Evolutionary conservation across 139 green algal species (phyloP).

Genomic region (Coelastrella sp.): DNA sequence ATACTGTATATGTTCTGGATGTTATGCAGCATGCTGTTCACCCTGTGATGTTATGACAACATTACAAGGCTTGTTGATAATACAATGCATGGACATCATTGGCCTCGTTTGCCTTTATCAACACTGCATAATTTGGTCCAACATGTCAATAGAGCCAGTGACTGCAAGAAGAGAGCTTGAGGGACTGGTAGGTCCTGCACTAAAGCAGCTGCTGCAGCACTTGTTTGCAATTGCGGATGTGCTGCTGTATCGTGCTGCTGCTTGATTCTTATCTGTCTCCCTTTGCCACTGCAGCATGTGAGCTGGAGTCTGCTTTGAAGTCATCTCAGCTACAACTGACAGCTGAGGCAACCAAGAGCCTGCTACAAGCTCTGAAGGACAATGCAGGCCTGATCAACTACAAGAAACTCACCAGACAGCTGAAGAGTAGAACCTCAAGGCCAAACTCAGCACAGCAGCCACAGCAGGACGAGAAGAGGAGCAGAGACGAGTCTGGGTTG

Average conservation of each 20-base stretch:
- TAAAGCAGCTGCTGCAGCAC: too few species aligned
- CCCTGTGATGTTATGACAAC: too few species aligned
- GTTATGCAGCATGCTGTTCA: too few species aligned
- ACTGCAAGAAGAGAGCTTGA: too few species aligned
- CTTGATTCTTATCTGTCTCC: background rate
- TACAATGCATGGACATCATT: too few species aligned
- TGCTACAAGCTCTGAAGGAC: constrained; percentile 20
- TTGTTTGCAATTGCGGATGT: background rate
- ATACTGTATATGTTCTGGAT: too few species aligned
- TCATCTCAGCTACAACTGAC: constrained; percentile 10
- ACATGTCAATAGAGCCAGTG: too few species aligned
- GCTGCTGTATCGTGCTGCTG: too few species aligned
- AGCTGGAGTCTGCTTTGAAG: constrained; percentile 3
- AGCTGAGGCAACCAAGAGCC: background rate
- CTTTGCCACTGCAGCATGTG: background rate
- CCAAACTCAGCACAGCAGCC: constrained; percentile 15
- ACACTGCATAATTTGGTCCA: too few species aligned
- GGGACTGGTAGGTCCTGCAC: too few species aligned
- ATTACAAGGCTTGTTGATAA: too few species aligned
- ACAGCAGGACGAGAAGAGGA: constrained; percentile 2
- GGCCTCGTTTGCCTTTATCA: too few species aligned
- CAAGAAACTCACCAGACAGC: constrained; percentile 22
- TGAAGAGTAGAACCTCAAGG: constrained; percentile 7
- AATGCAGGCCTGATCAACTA: constrained; percentile 38
- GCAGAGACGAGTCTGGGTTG: background rate